A percentile compares a stretch with the other conserved stretches of the same genome.
phyloP scores from a whole-genome alignment of 2,329 filamentous ascomycete genomes.

The Colletotrichum paranaense region DNA sequence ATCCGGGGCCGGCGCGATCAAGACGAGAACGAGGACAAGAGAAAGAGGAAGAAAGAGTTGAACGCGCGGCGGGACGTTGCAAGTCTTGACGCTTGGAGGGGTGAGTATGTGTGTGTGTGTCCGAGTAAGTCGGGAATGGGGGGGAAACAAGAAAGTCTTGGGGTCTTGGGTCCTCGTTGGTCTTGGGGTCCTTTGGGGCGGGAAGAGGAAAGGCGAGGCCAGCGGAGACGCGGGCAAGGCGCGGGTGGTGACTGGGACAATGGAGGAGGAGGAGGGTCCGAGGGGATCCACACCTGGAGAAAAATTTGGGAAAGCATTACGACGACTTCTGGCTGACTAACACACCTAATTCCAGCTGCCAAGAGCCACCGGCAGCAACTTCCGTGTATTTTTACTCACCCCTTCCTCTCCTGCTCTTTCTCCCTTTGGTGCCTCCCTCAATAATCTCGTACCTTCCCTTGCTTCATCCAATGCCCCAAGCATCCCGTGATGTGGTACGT shows the following conservation, averaged over 20 bases:
- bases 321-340: slow-evolving; percentile 35
- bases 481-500: background rate
- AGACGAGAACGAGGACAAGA: background rate
- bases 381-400: slow-evolving; percentile 2
- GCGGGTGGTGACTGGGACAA: background rate
- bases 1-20: background rate
- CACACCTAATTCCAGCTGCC: slow-evolving; percentile 4
- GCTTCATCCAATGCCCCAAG: background rate
- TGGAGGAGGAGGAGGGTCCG: background rate
- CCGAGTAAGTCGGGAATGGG: background rate
- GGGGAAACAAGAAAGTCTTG: slow-evolving; percentile 17
- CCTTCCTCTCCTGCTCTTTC: background rate
- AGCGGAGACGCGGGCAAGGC: background rate
- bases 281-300: slow-evolving; percentile 20
- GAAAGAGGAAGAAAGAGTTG: background rate
- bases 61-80: slow-evolving; percentile 4
- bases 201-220: background rate
- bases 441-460: background rate
- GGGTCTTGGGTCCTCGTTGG: slow-evolving; percentile 16
- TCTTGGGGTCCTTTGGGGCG: slow-evolving; percentile 4
- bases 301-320: slow-evolving; percentile 36
- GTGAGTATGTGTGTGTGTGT: background rate
- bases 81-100: background rate
- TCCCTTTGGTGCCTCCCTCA: background rate
- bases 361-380: slow-evolving; percentile 32